Evolutionary conservation across 371 early-diverging fungal species (phyloP).

Genomic region (Mortierella sp.): DNA sequence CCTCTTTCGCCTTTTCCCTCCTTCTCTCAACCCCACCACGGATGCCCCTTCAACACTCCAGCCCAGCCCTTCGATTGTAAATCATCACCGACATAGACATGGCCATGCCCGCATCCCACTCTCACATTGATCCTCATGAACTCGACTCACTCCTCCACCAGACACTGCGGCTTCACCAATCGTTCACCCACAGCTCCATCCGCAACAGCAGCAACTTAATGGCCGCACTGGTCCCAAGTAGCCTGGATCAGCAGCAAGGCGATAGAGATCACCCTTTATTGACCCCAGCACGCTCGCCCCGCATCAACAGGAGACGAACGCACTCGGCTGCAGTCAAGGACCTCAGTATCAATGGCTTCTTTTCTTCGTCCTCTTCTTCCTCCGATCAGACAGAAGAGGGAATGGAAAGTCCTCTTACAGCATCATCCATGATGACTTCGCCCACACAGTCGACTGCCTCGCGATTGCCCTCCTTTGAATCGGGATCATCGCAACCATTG

Average conservation of each 20-base stretch:
- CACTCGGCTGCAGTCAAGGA: not conserved
- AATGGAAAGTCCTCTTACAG: slow-evolving; percentile 14
- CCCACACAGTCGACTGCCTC: slow-evolving; percentile 12
- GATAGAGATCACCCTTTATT: not conserved
- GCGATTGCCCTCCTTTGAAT: not conserved
- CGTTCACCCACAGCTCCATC: slow-evolving; percentile 8
- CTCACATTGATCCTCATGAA: slow-evolving; percentile 25
- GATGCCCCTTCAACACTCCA: not conserved
- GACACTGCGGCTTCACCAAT: slow-evolving; percentile 25
- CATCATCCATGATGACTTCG: slow-evolving; percentile 13
- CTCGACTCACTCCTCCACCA: slow-evolving; percentile 28
- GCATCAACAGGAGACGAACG: not conserved
- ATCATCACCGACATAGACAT: slow-evolving; percentile 2
- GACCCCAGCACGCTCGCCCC: not conserved
- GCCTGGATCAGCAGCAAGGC: not conserved
- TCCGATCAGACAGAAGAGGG: slow-evolving; percentile 5
- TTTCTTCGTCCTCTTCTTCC: slow-evolving; percentile 11
- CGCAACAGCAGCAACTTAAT: not conserved
- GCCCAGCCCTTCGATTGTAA: not conserved
- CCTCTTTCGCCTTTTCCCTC: not conserved
- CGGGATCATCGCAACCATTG: not conserved
- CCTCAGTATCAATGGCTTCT: slow-evolving; percentile 6
- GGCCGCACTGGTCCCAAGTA: slow-evolving; percentile 9
- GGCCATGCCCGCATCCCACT: slow-evolving; percentile 3
- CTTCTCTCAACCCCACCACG: not conserved